Percentiles rank a stretch among this genome's conserved stretches.
Evolutionary conservation across 176 grass and related monocot genomes (phyloP).

Genomic region (Elaeis guineensis): DNA sequence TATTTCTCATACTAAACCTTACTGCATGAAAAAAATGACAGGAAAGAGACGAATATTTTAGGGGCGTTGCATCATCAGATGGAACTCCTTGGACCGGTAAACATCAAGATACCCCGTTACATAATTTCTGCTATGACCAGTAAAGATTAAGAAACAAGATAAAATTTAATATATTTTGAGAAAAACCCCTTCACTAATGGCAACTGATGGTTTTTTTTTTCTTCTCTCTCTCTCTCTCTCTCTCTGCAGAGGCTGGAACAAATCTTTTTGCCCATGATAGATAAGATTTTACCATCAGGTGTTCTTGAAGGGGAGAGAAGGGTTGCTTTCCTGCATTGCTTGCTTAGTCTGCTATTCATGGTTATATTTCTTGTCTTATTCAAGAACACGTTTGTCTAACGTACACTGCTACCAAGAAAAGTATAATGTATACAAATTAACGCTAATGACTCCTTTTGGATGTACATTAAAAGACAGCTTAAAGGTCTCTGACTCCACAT

Average conservation of each 20-base stretch:
- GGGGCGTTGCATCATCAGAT: not conserved
- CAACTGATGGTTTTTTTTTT: too few relatives aligned
- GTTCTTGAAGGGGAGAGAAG: slow-evolving; percentile 31
- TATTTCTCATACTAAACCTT: too few relatives aligned
- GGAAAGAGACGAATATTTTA: slow-evolving; percentile 8
- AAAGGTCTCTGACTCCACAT: too few relatives aligned
- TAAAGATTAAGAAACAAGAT: not conserved
- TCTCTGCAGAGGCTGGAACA: slow-evolving; percentile 46
- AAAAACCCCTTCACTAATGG: too few relatives aligned
- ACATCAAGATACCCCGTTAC: not conserved
- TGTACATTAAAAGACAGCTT: too few relatives aligned
- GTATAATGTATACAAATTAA: too few relatives aligned
- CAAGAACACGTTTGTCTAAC: slow-evolving; percentile 20
- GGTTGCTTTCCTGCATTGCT: slow-evolving; percentile 19
- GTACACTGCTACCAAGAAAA: too few relatives aligned
- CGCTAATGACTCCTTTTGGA: too few relatives aligned
- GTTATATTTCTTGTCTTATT: slow-evolving; percentile 37
- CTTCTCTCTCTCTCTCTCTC: too few relatives aligned
- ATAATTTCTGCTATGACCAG: not conserved
- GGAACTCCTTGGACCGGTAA: slow-evolving; percentile 13
- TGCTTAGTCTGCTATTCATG: slow-evolving; percentile 47
- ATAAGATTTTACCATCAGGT: slow-evolving; percentile 44
- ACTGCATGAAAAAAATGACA: not conserved
- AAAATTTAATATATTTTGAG: too few relatives aligned
- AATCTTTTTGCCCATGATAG: slow-evolving; percentile 29